Percentiles rank a stretch among this genome's conserved stretches.
Conservation (phyloP, 371 early-diverging fungal genomes). For the Fennellomyces sp. region DNA sequence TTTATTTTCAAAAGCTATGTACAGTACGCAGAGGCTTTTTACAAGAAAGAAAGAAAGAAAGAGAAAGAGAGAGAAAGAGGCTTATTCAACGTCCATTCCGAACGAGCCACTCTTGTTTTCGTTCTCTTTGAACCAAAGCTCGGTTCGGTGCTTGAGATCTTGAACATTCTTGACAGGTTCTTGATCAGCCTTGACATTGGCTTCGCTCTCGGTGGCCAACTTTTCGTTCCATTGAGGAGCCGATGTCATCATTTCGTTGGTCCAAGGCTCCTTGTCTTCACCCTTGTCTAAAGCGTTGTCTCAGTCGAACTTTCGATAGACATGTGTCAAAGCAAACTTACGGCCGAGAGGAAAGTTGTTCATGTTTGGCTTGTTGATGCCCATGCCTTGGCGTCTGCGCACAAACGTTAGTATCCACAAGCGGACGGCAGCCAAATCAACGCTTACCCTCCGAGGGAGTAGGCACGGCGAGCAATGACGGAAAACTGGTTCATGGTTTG, state of each 20-base stretch:
- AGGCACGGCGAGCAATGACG: constrained; percentile 2
- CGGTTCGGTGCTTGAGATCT: constrained; percentile 9
- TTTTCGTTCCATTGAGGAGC: constrained; percentile 25
- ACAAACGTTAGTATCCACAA: background rate
- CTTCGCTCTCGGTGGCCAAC: constrained; percentile 22
- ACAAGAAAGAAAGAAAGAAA: too few relatives aligned
- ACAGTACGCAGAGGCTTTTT: too few relatives aligned
- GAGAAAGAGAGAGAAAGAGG: background rate
- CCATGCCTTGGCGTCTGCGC: background rate
- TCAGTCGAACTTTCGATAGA: too few relatives aligned
- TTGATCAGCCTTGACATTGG: constrained; percentile 18
- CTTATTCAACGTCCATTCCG: constrained; percentile 3
- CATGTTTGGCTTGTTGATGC: background rate
- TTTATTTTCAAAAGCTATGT: too few relatives aligned
- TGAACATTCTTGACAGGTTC: constrained; percentile 16
- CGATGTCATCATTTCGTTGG: constrained; percentile 15
- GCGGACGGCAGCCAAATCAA: background rate
- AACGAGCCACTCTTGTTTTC: constrained; percentile 7
- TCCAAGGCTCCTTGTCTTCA: background rate
- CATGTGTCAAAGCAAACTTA: background rate
- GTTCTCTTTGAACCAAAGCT: constrained; percentile 15
- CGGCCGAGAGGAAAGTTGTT: constrained; percentile 1
- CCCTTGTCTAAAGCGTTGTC: too few relatives aligned
- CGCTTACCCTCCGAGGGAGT: background rate
- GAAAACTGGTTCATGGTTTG: constrained; percentile 2